A percentile compares a stretch with the other conserved stretches of the same genome.
Conservation (phyloP, 1,284 basidiomycete genomes). For the Pseudozyma sp. region DNA sequence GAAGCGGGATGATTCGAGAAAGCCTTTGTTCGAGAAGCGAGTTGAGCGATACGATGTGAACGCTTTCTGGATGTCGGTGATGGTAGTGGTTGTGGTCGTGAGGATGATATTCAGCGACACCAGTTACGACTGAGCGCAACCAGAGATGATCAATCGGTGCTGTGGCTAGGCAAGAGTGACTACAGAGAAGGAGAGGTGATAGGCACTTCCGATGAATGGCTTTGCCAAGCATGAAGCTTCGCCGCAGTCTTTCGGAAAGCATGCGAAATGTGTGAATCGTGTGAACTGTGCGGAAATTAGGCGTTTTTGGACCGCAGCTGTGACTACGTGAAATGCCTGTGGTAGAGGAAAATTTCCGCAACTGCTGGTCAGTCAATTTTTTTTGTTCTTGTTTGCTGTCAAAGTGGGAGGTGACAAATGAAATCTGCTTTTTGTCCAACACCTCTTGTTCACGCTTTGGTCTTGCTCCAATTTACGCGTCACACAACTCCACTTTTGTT, state of each 20-base stretch:
- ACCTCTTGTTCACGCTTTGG: conserved; percentile 1
- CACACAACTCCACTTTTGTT: conserved; percentile 5
- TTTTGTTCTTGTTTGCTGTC: neutral
- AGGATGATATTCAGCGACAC: neutral
- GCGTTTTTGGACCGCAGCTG: neutral
- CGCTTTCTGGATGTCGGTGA: no score
- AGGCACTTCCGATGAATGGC: no score
- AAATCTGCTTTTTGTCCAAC: neutral
- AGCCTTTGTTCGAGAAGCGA: neutral
- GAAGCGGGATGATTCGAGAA: no score
- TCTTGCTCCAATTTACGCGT: conserved; percentile 7
- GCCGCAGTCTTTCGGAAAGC: no score
- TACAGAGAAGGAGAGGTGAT: no score
- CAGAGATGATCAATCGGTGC: neutral
- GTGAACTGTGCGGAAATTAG: no score
- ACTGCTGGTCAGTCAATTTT: conserved; percentile 5
- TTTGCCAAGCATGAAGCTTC: no score
- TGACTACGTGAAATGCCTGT: no score
- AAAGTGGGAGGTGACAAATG: neutral
- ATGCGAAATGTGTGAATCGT: no score
- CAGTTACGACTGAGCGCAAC: neutral
- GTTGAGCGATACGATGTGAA: neutral
- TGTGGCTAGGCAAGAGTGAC: no score
- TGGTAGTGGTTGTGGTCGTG: neutral
- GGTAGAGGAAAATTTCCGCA: conserved; percentile 1